Evolutionary conservation across 2,329 filamentous ascomycete species (phyloP), one percentile per base, ranked within the genome.

Genomic region (Peltaster fructicola): DNA sequence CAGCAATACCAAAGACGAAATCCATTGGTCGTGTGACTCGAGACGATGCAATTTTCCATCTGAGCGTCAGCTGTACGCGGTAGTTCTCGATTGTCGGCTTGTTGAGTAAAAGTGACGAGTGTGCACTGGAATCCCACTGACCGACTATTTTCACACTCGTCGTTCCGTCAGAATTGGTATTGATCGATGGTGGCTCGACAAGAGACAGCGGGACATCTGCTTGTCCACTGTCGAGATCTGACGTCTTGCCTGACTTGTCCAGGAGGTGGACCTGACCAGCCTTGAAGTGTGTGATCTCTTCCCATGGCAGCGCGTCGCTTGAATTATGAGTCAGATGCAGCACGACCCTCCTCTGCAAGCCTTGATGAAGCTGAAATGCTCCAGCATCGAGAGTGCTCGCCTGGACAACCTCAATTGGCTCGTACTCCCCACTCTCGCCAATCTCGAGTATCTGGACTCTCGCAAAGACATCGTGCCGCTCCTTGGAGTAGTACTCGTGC

Each of bases 91-190:
- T 69, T 2, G 88, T 95, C 2, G 80, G 75, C 14, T 85, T 73
- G 51, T 98, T 84, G n/a, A 98, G 68, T 8, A 95, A 62, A n/a
- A 91, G 59, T 5, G 88, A 93, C 34, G 72, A 73, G 50, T 98
- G 88, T 37, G 88, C 62, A 42, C 82, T 91, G 0, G 85, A 93
- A 47, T 98, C 88, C 88, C 88, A 98, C 44, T 95, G 84, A 1
- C 78, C 82, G n/a, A 76, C 65, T 20, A 95, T 62, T 2, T 75
- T 84, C 17, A 93, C 73, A 46, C 76, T 82, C 17, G 73, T 75
- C 1, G 84, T 93, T 17, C 88, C 88, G 46, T 95, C 90, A 13
- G 79, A 70, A 44, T 93, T 90, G 30, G 78, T 72, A 34, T 75
- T 77, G 36, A 92, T 74, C 28, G 72, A 63, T 1, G 88, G 85